Evolutionary conservation across 768 basidiomycete species (phyloP).

Genomic region (Suillus occidentalis): DNA sequence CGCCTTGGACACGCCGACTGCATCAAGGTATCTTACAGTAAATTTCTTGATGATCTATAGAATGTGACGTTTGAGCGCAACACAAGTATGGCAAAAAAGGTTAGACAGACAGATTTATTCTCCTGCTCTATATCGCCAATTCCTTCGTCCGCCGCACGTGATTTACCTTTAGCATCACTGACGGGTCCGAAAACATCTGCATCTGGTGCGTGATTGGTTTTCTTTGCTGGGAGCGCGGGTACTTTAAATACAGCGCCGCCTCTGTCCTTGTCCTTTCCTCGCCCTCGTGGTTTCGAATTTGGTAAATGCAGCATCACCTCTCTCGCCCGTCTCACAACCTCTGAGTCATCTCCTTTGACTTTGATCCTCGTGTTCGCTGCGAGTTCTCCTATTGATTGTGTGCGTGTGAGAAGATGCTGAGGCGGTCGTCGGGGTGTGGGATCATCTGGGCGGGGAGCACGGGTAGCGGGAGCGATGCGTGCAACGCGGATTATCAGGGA

Average conservation of each 20-base stretch:
- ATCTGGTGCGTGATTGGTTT: constrained; percentile 8
- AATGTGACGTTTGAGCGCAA: neutral
- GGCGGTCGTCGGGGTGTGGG: constrained; percentile 75
- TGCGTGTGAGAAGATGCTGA: constrained; percentile 19
- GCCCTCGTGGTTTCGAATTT: constrained; percentile 16
- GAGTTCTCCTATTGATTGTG: constrained; percentile 16
- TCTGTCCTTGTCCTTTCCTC: constrained; percentile 16
- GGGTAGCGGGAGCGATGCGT: constrained; percentile 49
- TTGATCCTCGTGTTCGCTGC: constrained; percentile 26
- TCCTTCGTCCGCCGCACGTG: constrained; percentile 21
- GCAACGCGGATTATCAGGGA: constrained; percentile 49
- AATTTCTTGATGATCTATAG: constrained; percentile 41
- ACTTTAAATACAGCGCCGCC: constrained; percentile 41
- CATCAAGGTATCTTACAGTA: constrained; percentile 32
- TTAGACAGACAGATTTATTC: constrained; percentile 57
- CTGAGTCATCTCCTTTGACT: constrained; percentile 30
- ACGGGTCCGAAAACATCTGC: constrained; percentile 33
- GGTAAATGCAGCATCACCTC: constrained; percentile 27
- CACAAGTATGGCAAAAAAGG: neutral
- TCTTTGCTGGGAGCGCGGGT: constrained; percentile 42
- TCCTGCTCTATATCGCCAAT: constrained; percentile 46
- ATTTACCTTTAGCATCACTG: constrained; percentile 41
- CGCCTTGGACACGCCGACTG: constrained; percentile 34
- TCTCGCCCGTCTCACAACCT: constrained; percentile 23
- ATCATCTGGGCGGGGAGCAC: constrained; percentile 67